A percentile compares a stretch with the other conserved stretches of the same genome.
phyloP scores from a whole-genome alignment of 768 basidiomycete species.

The Lactarius evosmus region DNA sequence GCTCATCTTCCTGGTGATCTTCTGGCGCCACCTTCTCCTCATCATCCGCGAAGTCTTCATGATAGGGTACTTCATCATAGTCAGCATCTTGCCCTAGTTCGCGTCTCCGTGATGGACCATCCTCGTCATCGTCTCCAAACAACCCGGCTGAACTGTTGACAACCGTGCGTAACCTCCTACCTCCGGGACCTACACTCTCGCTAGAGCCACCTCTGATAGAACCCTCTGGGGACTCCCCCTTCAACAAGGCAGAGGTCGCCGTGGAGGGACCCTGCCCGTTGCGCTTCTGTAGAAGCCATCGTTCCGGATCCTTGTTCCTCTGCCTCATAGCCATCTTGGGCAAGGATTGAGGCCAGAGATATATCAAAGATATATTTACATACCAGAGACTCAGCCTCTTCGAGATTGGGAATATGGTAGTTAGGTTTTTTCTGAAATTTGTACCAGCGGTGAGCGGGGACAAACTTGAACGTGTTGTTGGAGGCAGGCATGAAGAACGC shows the following conservation, averaged over 20 bases:
- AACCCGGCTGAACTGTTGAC: conserved; percentile 61
- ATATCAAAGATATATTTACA: conserved; percentile 34
- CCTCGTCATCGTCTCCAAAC: conserved; percentile 63
- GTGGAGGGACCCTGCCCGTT: conserved; percentile 58
- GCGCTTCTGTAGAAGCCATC: conserved; percentile 62
- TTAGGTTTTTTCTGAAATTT: conserved; percentile 86
- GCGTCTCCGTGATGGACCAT: conserved; percentile 45
- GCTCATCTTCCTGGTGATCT: conserved; percentile 76
- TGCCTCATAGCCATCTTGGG: conserved; percentile 49
- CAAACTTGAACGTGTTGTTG: conserved; percentile 81
- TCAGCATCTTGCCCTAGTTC: conserved; percentile 76
- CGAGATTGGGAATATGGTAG: conserved; percentile 65
- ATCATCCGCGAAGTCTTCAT: conserved; percentile 84
- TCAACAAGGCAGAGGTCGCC: conserved; percentile 66
- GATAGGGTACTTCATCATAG: conserved; percentile 76
- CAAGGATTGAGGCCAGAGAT: conserved; percentile 32
- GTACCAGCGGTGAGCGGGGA: conserved; percentile 87
- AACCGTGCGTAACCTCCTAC: conserved; percentile 60
- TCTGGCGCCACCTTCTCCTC: conserved; percentile 69
- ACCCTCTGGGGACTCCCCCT: conserved; percentile 49
- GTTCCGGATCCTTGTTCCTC: conserved; percentile 73
- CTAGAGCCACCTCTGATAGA: conserved; percentile 48
- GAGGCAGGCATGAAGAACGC: conserved; percentile 84
- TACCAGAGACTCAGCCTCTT: conserved; percentile 67
- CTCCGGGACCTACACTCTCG: conserved; percentile 67